Conservation (phyloP, 805 yeast species). For the Brettanomyces bruxellensis region DNA sequence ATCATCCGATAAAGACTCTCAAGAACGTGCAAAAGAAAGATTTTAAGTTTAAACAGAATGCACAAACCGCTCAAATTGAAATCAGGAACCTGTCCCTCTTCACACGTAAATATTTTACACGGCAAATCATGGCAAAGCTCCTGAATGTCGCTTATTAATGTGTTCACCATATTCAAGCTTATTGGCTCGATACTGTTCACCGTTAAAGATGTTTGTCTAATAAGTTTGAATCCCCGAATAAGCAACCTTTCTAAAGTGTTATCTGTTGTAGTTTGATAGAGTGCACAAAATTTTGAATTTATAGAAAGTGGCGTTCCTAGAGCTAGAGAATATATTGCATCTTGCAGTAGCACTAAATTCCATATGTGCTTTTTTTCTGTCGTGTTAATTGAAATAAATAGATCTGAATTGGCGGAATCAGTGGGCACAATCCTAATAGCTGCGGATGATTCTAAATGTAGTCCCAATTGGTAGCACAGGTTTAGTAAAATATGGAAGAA, state of each 20-base stretch:
- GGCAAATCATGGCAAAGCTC: not conserved
- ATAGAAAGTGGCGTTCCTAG: constrained; percentile 7
- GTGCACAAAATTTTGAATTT: constrained; percentile 6
- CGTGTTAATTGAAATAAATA: not conserved
- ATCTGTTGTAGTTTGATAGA: not conserved
- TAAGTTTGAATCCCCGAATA: not conserved
- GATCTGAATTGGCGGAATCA: not conserved
- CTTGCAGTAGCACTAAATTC: constrained; percentile 9
- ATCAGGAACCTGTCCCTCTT: not conserved
- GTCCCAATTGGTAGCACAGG: not conserved
- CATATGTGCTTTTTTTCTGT: constrained; percentile 6
- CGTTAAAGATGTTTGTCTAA: not conserved
- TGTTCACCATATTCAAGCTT: not conserved
- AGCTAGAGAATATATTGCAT: constrained; percentile 5
- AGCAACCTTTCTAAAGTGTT: not conserved
- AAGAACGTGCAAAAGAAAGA: not conserved
- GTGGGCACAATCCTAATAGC: not conserved
- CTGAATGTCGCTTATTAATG: not conserved
- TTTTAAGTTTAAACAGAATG: not conserved
- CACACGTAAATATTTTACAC: not conserved
- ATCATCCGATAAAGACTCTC: not conserved
- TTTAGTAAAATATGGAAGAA: not conserved
- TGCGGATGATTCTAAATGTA: not conserved
- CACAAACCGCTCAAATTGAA: not conserved
- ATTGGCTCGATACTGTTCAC: not conserved